Percentiles rank a stretch among this genome's conserved stretches.
These are phyloP conservation scores for Oldenlandia corymbosa DNA, from an alignment of 257 asterid genomes.

Conservation along the genomic window DNA sequence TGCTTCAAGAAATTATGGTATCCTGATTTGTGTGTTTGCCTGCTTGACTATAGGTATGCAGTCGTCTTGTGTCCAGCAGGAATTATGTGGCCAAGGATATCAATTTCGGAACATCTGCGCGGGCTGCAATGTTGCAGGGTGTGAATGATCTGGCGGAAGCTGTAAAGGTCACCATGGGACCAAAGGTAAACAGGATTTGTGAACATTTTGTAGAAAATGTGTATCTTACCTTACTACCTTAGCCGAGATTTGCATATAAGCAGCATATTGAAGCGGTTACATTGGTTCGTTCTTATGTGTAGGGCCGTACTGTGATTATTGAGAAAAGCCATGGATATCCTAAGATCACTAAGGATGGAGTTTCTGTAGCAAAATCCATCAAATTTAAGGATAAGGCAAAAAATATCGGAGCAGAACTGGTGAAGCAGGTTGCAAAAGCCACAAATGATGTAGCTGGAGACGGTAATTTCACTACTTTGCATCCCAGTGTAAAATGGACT, in stretches of 20 bases:
- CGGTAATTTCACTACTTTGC: slow-evolving; percentile 49
- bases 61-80: slow-evolving; percentile 52
- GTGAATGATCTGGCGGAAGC: slow-evolving; percentile 92
- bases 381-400: slow-evolving; percentile 61
- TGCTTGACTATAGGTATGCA: slow-evolving; percentile 33
- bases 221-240: not conserved
- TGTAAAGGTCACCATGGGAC: slow-evolving; percentile 95
- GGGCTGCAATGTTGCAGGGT: slow-evolving; percentile 80
- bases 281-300: slow-evolving; percentile 20
- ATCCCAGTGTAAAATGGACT: not conserved
- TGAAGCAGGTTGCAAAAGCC: slow-evolving; percentile 88
- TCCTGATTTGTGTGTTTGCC: not conserved
- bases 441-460: slow-evolving; percentile 87
- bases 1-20: too few species aligned
- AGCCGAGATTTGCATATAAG: too few species aligned
- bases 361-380: slow-evolving; percentile 83
- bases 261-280: too few species aligned
- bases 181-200: slow-evolving; percentile 45
- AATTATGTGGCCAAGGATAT: slow-evolving; percentile 83
- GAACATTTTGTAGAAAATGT: not conserved
- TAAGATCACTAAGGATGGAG: slow-evolving; percentile 89
- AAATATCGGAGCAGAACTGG: slow-evolving; percentile 81
- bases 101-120: slow-evolving; percentile 62
- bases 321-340: slow-evolving; percentile 50
- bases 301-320: slow-evolving; percentile 82